Percentiles rank a stretch among this genome's conserved stretches.
These are phyloP conservation scores for Ceratocystis eucalypticola DNA, from an alignment of 2,329 filamentous ascomycete species.

Conservation along the genomic window DNA sequence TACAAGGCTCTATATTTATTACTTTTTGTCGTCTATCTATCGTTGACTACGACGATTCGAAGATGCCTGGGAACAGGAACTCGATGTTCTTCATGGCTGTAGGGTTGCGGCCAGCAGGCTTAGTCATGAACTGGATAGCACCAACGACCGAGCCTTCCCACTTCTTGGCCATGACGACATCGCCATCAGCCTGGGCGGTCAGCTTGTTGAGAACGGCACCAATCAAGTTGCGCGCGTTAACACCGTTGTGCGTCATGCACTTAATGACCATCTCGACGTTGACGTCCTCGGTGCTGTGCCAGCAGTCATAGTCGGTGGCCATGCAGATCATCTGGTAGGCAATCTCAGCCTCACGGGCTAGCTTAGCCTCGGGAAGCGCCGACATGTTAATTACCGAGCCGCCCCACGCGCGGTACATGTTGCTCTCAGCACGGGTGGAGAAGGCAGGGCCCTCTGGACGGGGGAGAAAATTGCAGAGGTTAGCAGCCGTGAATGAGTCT, in stretches of 20 bases:
- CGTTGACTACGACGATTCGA: neutral
- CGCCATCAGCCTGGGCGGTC: conserved; percentile 58
- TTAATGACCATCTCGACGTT: conserved; percentile 95
- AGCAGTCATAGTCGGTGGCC: conserved; percentile 99
- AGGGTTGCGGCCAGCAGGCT: conserved; percentile 55
- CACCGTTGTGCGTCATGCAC: conserved; percentile 85
- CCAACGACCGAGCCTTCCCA: conserved; percentile 63
- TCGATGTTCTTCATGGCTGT: conserved; percentile 68
- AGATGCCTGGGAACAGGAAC: conserved; percentile 76
- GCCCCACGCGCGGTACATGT: conserved; percentile 90
- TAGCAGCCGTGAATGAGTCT: neutral
- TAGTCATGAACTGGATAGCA: conserved; percentile 70
- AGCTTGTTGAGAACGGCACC: conserved; percentile 79
- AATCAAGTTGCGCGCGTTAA: conserved; percentile 76
- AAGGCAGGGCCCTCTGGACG: conserved; percentile 84
- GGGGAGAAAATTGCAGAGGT: neutral
- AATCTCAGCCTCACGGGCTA: conserved; percentile 90
- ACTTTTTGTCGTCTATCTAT: neutral
- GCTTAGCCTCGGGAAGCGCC: conserved; percentile 84
- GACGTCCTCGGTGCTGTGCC: conserved; percentile 71
- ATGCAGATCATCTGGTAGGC: conserved; percentile 98
- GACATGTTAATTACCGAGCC: conserved; percentile 98
- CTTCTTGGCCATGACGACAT: conserved; percentile 69
- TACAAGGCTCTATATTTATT: neutral
- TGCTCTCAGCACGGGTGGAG: conserved; percentile 85